Conservation (phyloP, 192 early-diverging fungal genomes). For the Coemansia sp. region DNA sequence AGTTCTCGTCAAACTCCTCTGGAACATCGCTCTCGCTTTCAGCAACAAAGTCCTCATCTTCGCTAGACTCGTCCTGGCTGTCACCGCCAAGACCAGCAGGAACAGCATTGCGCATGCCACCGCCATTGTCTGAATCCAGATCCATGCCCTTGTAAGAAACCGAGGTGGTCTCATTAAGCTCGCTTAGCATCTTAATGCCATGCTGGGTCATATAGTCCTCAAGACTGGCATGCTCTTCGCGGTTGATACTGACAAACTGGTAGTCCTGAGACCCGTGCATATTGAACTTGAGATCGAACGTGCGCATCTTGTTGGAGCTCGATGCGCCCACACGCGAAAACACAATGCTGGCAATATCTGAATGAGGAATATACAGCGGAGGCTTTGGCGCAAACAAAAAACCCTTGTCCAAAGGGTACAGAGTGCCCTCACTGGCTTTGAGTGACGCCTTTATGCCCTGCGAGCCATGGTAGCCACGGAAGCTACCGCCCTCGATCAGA, state of each 20-base stretch:
- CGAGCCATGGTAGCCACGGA: conserved; percentile 70
- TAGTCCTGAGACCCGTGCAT: conserved; percentile 76
- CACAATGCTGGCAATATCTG: conserved; percentile 82
- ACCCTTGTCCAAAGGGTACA: conserved; percentile 93
- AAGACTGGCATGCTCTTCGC: conserved; percentile 84
- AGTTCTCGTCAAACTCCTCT: conserved; percentile 76
- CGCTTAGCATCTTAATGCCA: conserved; percentile 79
- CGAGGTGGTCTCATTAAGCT: conserved; percentile 58
- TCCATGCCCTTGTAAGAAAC: conserved; percentile 50
- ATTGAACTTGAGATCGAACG: conserved; percentile 94
- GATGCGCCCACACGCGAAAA: conserved; percentile 76
- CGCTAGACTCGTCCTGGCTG: conserved; percentile 69
- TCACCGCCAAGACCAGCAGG: conserved; percentile 25
- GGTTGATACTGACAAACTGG: conserved; percentile 85
- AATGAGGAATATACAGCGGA: conserved; percentile 79
- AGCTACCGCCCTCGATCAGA: conserved; percentile 67
- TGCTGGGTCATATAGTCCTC: conserved; percentile 80
- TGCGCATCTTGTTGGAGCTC: conserved; percentile 60
- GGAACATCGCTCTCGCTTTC: conserved; percentile 72
- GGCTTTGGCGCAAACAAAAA: conserved; percentile 95
- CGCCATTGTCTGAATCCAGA: conserved; percentile 13
- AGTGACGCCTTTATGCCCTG: conserved; percentile 90
- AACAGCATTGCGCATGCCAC: conserved; percentile 17
- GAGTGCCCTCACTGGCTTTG: conserved; percentile 94
- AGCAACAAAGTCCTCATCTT: conserved; percentile 90